Evolutionary conservation across 495 filamentous ascomycete species (phyloP).

Genomic region (Trichoderma reesei): DNA sequence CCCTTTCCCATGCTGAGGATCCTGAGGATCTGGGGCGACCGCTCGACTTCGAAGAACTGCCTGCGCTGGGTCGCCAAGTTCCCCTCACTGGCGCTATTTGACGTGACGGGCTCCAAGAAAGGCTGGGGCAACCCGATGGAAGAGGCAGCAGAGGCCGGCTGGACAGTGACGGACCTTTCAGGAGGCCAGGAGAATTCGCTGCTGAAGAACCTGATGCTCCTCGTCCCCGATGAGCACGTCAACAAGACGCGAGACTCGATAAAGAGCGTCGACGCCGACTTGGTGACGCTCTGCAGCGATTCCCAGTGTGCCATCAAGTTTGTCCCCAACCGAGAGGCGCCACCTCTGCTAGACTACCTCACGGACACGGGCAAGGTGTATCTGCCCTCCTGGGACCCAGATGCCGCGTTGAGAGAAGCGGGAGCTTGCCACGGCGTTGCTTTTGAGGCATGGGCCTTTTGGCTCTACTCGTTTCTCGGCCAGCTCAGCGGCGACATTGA

Average conservation of each 20-base stretch:
- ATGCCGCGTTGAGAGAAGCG: background rate
- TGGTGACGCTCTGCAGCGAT: conserved; percentile 1
- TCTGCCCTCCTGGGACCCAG: conserved; percentile 1
- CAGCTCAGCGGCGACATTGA: conserved; percentile 1
- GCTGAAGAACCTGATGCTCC: conserved; percentile 9
- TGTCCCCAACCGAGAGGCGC: background rate
- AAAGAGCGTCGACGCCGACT: conserved; percentile 4
- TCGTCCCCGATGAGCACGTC: background rate
- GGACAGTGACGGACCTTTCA: conserved; percentile 2
- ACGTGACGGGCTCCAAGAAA: conserved; percentile 14
- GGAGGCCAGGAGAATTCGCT: background rate
- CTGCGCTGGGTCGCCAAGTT: conserved; percentile 19
- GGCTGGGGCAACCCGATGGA: conserved; percentile 15
- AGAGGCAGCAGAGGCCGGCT: background rate
- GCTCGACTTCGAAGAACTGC: conserved; percentile 15
- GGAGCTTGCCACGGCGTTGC: conserved; percentile 8
- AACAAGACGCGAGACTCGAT: background rate
- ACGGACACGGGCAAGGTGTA: conserved; percentile 9
- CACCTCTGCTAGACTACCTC: conserved; percentile 3
- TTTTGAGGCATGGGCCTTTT: conserved; percentile 11
- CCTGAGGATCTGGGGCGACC: conserved; percentile 18
- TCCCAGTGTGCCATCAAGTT: conserved; percentile 8
- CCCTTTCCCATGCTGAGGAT: conserved; percentile 24
- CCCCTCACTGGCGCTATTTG: conserved; percentile 18
- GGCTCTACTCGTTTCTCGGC: conserved; percentile 10